These are phyloP conservation scores for Mucor piriformis DNA, from an alignment of 371 early-diverging fungal genomes.

Conservation along the genomic window DNA sequence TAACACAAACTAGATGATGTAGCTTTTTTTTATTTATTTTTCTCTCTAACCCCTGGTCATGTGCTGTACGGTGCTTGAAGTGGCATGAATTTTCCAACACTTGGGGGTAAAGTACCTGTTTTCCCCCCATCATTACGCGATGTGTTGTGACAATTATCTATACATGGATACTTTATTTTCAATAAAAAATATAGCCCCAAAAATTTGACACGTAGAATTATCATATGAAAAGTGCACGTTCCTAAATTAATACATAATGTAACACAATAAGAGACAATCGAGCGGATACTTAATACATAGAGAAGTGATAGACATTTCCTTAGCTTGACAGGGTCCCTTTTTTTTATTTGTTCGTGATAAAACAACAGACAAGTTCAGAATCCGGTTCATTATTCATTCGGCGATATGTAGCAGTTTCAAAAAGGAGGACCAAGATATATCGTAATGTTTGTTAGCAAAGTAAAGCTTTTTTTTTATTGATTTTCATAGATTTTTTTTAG, in stretches of 20 bases:
- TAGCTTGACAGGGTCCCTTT: too few relatives aligned
- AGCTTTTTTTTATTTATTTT: not conserved
- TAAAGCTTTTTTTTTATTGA: too few relatives aligned
- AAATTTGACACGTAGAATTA: not conserved
- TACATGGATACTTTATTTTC: too few relatives aligned
- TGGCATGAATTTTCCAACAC: constrained; percentile 12
- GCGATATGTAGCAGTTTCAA: too few relatives aligned
- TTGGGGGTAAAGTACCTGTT: not conserved
- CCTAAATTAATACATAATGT: not conserved
- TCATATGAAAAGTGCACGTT: constrained; percentile 3
- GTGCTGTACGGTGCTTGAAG: constrained; percentile 2
- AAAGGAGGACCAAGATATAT: too few relatives aligned
- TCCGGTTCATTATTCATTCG: too few relatives aligned
- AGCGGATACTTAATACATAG: too few relatives aligned
- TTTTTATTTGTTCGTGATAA: too few relatives aligned
- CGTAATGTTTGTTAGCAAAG: too few relatives aligned
- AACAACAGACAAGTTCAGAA: too few relatives aligned
- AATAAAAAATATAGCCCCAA: not conserved
- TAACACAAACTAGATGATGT: not conserved
- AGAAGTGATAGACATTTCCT: too few relatives aligned
- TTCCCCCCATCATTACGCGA: not conserved
- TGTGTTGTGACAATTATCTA: not conserved
- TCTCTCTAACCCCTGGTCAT: constrained; percentile 14
- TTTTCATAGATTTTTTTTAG: too few relatives aligned
- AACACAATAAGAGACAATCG: not conserved